Evolutionary conservation across 1,284 basidiomycete genomes (phyloP).

Genomic region (Violaceomyces palustris): DNA sequence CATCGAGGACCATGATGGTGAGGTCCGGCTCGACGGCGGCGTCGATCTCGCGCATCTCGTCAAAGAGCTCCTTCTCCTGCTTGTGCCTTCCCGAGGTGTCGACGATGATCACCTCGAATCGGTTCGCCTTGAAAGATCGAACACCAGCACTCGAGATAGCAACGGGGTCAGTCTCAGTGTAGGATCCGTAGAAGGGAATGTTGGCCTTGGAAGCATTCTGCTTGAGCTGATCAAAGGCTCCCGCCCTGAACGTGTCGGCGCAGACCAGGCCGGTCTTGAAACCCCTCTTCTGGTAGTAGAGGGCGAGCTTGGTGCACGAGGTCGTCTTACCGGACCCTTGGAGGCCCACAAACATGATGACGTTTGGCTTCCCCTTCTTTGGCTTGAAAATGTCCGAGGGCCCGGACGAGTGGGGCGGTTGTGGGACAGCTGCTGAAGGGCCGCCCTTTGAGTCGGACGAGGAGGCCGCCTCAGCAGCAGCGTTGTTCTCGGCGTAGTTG

Average conservation of each 20-base stretch:
- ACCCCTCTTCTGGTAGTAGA: slow-evolving; percentile 93
- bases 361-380: slow-evolving; percentile 86
- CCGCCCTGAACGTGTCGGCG: slow-evolving; percentile 98
- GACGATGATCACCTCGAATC: slow-evolving; percentile 98
- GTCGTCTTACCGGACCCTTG: slow-evolving; percentile 98
- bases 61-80: slow-evolving; percentile 92
- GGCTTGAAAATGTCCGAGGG: slow-evolving; percentile 73
- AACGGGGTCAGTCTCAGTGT: slow-evolving; percentile 98
- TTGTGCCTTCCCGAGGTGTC: slow-evolving; percentile 97
- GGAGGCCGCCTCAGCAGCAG: slow-evolving; percentile 31
- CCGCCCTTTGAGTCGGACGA: too few species aligned
- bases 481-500: slow-evolving; percentile 28
- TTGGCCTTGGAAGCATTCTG: slow-evolving; percentile 93
- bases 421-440: too few species aligned
- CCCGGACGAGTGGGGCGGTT: too few species aligned
- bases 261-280: slow-evolving; percentile 98
- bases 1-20: slow-evolving; percentile 57
- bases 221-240: slow-evolving; percentile 94
- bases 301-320: slow-evolving; percentile 70
- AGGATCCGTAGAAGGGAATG: slow-evolving; percentile 97
- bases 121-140: slow-evolving; percentile 91
- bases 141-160: slow-evolving; percentile 90
- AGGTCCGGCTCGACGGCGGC: slow-evolving; percentile 76
- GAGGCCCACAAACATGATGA: slow-evolving; percentile 69
- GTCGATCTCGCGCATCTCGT: slow-evolving; percentile 96